A percentile compares a stretch with the other conserved stretches of the same genome.
phyloP scores from a whole-genome alignment of 116 monocot genomes.

The Zostera marina region DNA sequence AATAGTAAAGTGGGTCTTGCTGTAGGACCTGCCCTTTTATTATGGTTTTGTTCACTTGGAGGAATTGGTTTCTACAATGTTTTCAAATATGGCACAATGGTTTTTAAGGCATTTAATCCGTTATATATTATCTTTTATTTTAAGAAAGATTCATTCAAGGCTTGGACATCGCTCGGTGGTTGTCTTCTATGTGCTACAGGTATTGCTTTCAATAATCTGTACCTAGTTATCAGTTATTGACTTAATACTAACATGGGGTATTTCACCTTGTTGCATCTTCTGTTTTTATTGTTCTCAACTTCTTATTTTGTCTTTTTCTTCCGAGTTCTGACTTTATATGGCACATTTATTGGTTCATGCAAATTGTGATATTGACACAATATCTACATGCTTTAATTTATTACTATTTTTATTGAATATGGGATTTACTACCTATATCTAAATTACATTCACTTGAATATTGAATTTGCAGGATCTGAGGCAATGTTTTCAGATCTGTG shows the following conservation, averaged over 20 bases:
- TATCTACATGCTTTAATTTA: constrained; percentile 1
- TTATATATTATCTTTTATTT: constrained; percentile 74
- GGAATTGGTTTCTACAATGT: constrained; percentile 76
- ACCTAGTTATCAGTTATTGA: neutral
- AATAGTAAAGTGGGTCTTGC: constrained; percentile 79
- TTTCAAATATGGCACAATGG: constrained; percentile 46
- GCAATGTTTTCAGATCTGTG: constrained; percentile 83
- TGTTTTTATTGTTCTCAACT: no score
- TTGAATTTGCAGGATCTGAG: constrained; percentile 59
- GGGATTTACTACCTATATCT: neutral
- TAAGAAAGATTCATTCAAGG: constrained; percentile 34
- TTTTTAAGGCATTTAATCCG: constrained; percentile 68
- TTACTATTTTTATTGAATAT: neutral
- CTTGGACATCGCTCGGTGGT: constrained; percentile 90
- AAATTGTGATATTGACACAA: no score
- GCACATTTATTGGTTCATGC: no score
- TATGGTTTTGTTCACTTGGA: constrained; percentile 75
- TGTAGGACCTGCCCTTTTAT: constrained; percentile 59
- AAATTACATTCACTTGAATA: neutral
- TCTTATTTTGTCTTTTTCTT: no score
- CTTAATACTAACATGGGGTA: neutral
- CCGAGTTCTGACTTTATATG: no score
- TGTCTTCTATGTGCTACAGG: constrained; percentile 89
- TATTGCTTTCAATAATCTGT: constrained; percentile 1
- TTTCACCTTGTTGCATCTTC: no score